Evolutionary conservation across 495 filamentous ascomycete species (phyloP).

Genomic region (Penicillium coprophilum): DNA sequence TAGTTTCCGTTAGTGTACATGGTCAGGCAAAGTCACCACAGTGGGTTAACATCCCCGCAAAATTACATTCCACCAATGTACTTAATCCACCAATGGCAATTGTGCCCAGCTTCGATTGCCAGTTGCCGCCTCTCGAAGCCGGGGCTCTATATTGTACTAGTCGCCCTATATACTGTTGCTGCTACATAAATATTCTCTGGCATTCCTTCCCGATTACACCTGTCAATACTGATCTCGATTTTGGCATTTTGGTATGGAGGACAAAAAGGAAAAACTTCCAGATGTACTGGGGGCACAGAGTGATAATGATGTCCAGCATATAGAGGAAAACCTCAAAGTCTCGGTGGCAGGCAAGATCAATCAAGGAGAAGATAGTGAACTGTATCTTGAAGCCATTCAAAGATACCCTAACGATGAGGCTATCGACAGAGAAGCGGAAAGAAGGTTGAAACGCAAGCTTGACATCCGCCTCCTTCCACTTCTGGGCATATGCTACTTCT

Average conservation of each 20-base stretch:
- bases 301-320: neutral
- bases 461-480: neutral
- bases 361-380: neutral
- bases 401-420: neutral
- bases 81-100: neutral
- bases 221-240: neutral
- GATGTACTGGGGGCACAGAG: neutral
- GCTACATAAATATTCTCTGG: neutral
- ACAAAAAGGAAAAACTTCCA: neutral
- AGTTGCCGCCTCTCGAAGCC: neutral
- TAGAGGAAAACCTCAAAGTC: neutral
- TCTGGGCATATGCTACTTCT: neutral
- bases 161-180: neutral
- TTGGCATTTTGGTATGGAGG: neutral
- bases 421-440: neutral
- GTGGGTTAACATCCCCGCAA: no score
- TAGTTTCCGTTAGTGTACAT: neutral
- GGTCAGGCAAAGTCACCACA: neutral
- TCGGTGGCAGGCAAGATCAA: neutral
- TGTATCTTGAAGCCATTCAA: neutral
- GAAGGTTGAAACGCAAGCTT: neutral
- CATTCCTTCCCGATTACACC: neutral
- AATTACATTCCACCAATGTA: no score
- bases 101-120: neutral
- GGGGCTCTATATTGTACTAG: neutral